A percentile compares a stretch with the other conserved stretches of the same genome.
phyloP scores from a whole-genome alignment of 352 stramenopile species.

The Lagenidium giganteum region DNA sequence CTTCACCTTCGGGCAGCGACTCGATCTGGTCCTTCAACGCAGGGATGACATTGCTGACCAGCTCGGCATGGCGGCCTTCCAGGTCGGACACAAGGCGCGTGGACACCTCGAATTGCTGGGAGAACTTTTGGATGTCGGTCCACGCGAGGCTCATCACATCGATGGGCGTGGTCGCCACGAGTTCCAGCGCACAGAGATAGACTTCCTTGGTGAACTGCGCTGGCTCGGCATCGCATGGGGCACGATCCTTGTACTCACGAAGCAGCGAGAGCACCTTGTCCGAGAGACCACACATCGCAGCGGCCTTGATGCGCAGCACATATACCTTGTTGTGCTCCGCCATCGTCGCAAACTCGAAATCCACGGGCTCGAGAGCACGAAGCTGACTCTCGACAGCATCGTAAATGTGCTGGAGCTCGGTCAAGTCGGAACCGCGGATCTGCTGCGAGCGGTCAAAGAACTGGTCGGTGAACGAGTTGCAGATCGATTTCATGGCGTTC shows the following conservation, averaged over 20 bases:
- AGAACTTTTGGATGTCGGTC: conserved; percentile 28
- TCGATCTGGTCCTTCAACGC: conserved; percentile 3
- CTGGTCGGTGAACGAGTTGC: conserved; percentile 54
- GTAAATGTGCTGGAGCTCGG: conserved; percentile 52
- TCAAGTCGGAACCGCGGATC: conserved; percentile 30
- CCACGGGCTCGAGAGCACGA: conserved; percentile 34
- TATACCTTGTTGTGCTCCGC: conserved; percentile 54
- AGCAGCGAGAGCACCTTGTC: conserved; percentile 40
- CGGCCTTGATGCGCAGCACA: conserved; percentile 53
- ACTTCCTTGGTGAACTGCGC: conserved; percentile 24
- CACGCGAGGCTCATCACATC: conserved; percentile 43
- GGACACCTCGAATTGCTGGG: conserved; percentile 27
- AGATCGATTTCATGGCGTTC: conserved; percentile 52
- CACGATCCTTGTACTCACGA: conserved; percentile 47
- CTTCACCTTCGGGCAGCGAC: conserved; percentile 3
- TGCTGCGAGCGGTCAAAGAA: conserved; percentile 39
- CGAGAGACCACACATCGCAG: conserved; percentile 43
- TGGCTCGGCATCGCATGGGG: conserved; percentile 2
- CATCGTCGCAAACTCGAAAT: conserved; percentile 30
- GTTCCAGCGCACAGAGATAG: conserved; percentile 43
- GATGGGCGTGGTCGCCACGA: conserved; percentile 51
- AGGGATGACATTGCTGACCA: conserved; percentile 4
- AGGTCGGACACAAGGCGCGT: conserved; percentile 5
- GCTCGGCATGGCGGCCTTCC: conserved; percentile 1
- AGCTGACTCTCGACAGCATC: conserved; percentile 57